Evolutionary conservation across 441 rosid genomes (phyloP), one percentile per base, ranked within the genome.

Genomic region (Populus hybrid): DNA sequence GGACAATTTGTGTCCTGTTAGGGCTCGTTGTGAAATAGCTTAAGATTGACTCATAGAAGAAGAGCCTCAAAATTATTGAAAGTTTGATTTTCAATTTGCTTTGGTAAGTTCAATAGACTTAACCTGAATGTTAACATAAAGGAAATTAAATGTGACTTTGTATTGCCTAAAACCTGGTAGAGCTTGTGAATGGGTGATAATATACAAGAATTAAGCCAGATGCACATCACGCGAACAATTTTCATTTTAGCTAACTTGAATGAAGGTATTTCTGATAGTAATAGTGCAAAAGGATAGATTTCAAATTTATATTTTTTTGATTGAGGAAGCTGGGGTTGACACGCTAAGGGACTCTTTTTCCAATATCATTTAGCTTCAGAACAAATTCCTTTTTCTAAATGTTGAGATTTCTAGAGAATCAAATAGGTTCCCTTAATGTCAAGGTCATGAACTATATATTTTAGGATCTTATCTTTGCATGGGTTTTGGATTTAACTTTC

Each of bases 351-450:
- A 40, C 42, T 24, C 23, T 2, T 71, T 42, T 3, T 70, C 23
- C 50, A 10, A 21, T 64, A 59, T 50, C 5, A 12, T 61, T 3
- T 7, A 14, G 50, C 12, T 2, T 26, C 69, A 20, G 63, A 30
- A 30, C 57, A 50, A 21, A 59, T 59, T 59, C 23, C 23, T n/a
- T 50, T 36, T 18, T 76, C 7, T 21, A 40, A 68, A 42, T 26
- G 21, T 57, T 40, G 59, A 38, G 38, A 63, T 69, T 70, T 75
- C 20, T 54, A 21, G 68, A 69, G 57, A 50, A 76, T 61, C 73
- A 23, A 14, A 57, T 42, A 6, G 21, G 67, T 21, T 54, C 36
- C 32, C 8, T 36, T 38, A 34, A 46, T 28, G 54, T 54, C 12
- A 26, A 69, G 73, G 72, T 34, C 67, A 30, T 20, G 18, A n/a